Base-by-base conservation (phyloP, 352 stramenopile genomes). In the Aphanomyces euteiches region DNA sequence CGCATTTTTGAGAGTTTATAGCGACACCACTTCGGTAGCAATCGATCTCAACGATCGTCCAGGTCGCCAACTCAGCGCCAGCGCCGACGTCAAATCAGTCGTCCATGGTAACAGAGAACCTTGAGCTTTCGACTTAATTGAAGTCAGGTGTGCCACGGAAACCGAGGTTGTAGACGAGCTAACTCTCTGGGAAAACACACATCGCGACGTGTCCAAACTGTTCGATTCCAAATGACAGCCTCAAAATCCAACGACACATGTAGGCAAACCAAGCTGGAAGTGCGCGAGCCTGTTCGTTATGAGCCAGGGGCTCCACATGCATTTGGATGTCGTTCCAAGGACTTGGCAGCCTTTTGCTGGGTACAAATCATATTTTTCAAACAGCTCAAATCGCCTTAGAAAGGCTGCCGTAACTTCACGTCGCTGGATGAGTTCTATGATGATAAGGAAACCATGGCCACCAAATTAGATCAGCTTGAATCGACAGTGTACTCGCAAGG, bases 361-460 rank as follows among this genome's bases (percentile, higher is more conserved):
- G 64, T 70, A 43, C n/a, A 5, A 28, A 17, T 8, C 36, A 19
- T 13, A 45, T 47, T n/a, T 34, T 8, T 15, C 1, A 12, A 15
- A 37, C 43, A 15, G 28, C 37, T 45, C 17, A 19, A 36, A 28
- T 6, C 10, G 3, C 19, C 21, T 17, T 70, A 70, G 64, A 70
- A 70, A 70, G 64, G 64, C 5, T 70, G 64, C 21, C 64, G 64
- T 7, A 70, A 70, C 54, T 70, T 70, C 47, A 70, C 64, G 8
- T 39, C 64, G 36, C 47, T 70, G 34, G 64, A 61, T 12, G 64
- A 70, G 40, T 38, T 70, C n/a, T 59, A 61, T 28, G 47, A 43
- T n/a, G n/a, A 40, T 21, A 43, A 70, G n/a, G 28, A 50, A 21
- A 48, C 12, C 15, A 8, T 70, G 7, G n/a, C 60, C 5, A 3